Evolutionary conservation across 2,329 filamentous ascomycete species (phyloP).

Genomic region (Berkeleyomyces rouxiae): DNA sequence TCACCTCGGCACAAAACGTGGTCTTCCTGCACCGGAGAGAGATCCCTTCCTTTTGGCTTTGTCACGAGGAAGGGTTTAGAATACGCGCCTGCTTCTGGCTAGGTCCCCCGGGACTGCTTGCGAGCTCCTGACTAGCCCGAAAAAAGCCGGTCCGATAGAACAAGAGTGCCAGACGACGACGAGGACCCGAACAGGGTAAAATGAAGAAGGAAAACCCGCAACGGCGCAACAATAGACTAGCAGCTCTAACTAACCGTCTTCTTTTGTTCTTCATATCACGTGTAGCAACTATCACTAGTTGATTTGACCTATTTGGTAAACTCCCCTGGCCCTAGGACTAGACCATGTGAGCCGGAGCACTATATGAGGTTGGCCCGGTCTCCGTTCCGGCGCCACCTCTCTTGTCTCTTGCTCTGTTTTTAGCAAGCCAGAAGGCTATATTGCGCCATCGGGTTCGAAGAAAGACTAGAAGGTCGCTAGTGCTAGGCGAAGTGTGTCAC

Average conservation of each 20-base stretch:
- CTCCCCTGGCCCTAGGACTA: no score
- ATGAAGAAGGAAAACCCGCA: not conserved
- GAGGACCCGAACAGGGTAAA: not conserved
- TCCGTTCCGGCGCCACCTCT: no score
- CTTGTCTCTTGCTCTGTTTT: not conserved
- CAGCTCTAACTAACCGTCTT: not conserved
- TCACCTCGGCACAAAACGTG: not conserved
- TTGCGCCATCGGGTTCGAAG: not conserved
- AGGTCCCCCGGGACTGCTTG: no score
- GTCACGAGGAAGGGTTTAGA: no score
- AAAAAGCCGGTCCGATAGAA: not conserved
- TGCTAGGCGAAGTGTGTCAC: not conserved
- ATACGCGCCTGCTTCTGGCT: no score
- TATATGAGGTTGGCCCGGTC: no score
- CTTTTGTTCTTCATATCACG: no score
- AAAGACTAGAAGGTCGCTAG: not conserved
- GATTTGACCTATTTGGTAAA: no score
- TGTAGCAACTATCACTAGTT: no score
- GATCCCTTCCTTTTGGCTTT: no score
- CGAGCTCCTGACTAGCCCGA: not conserved
- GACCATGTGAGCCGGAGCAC: no score
- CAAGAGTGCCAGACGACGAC: not conserved
- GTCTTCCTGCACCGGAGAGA: not conserved
- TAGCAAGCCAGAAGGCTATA: not conserved
- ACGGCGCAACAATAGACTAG: not conserved